Percentiles rank a stretch among this genome's conserved stretches.
phyloP scores from a whole-genome alignment of 2,329 filamentous ascomycete genomes.

The Fusarium succisae region DNA sequence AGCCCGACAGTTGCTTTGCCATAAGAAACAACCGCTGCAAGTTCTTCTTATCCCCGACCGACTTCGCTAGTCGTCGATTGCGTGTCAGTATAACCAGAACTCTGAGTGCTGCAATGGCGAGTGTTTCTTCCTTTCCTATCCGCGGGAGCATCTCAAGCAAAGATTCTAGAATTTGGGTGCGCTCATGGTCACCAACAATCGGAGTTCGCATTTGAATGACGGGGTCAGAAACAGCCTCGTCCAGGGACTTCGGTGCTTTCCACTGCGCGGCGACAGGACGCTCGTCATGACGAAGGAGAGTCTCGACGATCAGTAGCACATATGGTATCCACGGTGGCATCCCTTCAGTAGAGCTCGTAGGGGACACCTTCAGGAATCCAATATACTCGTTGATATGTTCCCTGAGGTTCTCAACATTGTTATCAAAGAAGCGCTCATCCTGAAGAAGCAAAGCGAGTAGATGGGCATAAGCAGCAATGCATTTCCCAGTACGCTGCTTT shows the following conservation, averaged over 20 bases:
- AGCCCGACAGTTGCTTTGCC: conserved; percentile 88
- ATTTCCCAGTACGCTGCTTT: conserved; percentile 69
- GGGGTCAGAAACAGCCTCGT: conserved; percentile 60
- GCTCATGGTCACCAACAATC: conserved; percentile 66
- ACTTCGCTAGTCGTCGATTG: conserved; percentile 75
- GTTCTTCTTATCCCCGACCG: conserved; percentile 87
- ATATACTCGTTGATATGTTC: conserved; percentile 81
- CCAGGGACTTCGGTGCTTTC: conserved; percentile 65
- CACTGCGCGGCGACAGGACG: conserved; percentile 80
- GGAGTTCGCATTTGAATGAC: conserved; percentile 71
- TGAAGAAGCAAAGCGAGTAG: conserved; percentile 88
- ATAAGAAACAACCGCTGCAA: conserved; percentile 92
- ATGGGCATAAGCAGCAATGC: conserved; percentile 89
- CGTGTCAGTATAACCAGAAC: conserved; percentile 90
- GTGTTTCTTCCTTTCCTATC: conserved; percentile 84
- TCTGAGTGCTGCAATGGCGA: conserved; percentile 84
- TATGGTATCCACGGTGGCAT: conserved; percentile 93
- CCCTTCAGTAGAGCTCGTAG: conserved; percentile 75
- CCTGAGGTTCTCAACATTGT: conserved; percentile 77
- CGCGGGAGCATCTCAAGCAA: conserved; percentile 86
- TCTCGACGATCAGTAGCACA: conserved; percentile 88
- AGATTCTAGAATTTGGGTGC: conserved; percentile 75
- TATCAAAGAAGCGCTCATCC: conserved; percentile 81
- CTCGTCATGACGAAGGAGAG: conserved; percentile 87
- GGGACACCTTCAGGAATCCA: conserved; percentile 77